These are phyloP conservation scores for Phalaenopsis hybrid DNA, from an alignment of 116 monocot species.

Conservation along the genomic window DNA sequence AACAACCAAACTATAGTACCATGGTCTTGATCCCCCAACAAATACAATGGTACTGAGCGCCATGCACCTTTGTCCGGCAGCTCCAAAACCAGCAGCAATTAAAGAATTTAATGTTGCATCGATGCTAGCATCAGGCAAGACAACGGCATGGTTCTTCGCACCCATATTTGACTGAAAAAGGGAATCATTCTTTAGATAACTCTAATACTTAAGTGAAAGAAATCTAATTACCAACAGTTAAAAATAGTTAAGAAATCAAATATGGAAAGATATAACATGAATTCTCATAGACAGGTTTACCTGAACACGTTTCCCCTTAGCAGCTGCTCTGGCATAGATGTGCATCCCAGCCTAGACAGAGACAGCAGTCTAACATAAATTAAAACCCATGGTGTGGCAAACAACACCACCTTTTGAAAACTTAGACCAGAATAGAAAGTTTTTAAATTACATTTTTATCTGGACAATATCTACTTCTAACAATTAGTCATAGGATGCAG, in stretches of 20 bases:
- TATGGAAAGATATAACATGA: background rate
- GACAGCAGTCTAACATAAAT: background rate
- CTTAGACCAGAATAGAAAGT: background rate
- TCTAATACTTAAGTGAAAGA: background rate
- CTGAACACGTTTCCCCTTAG: slow-evolving; percentile 93
- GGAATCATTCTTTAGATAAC: background rate
- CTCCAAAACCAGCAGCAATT: slow-evolving; percentile 96
- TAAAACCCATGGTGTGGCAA: background rate
- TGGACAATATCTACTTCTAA: slow-evolving; percentile 1
- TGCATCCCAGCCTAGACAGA: slow-evolving; percentile 91
- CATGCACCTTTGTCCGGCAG: slow-evolving; percentile 99
- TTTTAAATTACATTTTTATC: background rate
- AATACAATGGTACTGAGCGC: slow-evolving; percentile 88
- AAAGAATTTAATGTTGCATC: slow-evolving; percentile 86
- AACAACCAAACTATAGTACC: slow-evolving; percentile 29
- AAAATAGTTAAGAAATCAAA: background rate
- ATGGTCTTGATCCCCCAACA: slow-evolving; percentile 82
- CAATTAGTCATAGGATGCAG: background rate
- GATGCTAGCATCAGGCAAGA: slow-evolving; percentile 84
- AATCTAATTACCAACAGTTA: background rate
- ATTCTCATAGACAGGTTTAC: slow-evolving; percentile 22
- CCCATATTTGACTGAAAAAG: slow-evolving; percentile 87
- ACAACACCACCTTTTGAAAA: background rate
- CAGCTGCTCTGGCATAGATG: slow-evolving; percentile 90
- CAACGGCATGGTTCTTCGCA: slow-evolving; percentile 90